Conservation (phyloP, 257 asterid genomes). For the Primulina huaijiensis region DNA sequence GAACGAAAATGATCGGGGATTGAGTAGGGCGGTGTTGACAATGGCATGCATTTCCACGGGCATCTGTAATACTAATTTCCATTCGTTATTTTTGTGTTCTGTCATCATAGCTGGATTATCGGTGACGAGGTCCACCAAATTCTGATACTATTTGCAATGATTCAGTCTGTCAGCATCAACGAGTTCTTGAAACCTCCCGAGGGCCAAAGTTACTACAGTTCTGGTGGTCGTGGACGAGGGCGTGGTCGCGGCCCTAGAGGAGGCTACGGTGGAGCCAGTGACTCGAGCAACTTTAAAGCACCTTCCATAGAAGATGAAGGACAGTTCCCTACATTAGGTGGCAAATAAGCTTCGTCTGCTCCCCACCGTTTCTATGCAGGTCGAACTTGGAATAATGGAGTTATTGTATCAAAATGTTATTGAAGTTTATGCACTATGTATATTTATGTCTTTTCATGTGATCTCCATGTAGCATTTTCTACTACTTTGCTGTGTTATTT, state of each 20-base stretch:
- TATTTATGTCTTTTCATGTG: constrained; percentile 31
- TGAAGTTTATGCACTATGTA: constrained; percentile 36
- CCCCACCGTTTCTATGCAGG: constrained; percentile 12
- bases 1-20: not conserved
- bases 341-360: constrained; percentile 45
- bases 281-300: constrained; percentile 40
- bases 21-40: not conserved
- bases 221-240: constrained; percentile 72
- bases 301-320: constrained; percentile 68
- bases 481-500: not conserved
- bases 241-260: constrained; percentile 59
- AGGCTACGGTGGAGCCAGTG: constrained; percentile 45
- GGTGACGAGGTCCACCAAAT: not conserved
- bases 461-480: constrained; percentile 22
- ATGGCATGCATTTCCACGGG: not conserved
- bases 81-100: too few species aligned
- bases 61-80: not conserved
- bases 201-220: constrained; percentile 48
- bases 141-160: constrained; percentile 2
- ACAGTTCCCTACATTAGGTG: constrained; percentile 78
- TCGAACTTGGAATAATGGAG: constrained; percentile 38
- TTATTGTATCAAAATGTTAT: constrained; percentile 29
- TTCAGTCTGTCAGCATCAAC: constrained; percentile 78
- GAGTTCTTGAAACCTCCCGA: constrained; percentile 93
- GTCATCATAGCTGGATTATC: not conserved